Percentiles rank a stretch among this genome's conserved stretches.
Evolutionary conservation across 495 filamentous ascomycete genomes (phyloP).

Genomic region (Tuber magnatum): DNA sequence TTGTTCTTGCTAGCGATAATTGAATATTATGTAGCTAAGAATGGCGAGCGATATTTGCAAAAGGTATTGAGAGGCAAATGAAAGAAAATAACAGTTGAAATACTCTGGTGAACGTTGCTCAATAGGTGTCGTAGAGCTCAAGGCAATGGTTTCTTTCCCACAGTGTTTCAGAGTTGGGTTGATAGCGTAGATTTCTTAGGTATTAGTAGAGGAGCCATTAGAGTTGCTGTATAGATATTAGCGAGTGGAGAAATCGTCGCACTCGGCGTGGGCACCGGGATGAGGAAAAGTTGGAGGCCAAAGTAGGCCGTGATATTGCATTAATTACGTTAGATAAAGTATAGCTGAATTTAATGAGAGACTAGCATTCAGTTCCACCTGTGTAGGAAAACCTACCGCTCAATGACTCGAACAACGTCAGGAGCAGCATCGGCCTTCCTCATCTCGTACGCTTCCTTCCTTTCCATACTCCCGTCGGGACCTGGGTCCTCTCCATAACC

Average conservation of each 20-base stretch:
- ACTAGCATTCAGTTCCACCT: neutral
- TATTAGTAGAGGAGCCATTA: neutral
- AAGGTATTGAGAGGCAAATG: neutral
- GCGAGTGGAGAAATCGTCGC: neutral
- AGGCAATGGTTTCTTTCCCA: neutral
- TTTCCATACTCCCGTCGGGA: slow-evolving; percentile 34
- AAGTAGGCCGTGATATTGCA: neutral
- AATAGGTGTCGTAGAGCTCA: neutral
- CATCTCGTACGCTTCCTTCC: slow-evolving; percentile 55
- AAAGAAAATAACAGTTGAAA: neutral
- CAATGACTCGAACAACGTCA: slow-evolving; percentile 44
- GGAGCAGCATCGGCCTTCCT: slow-evolving; percentile 64
- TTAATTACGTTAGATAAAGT: neutral
- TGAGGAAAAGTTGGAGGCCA: neutral
- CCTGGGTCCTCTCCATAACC: slow-evolving; percentile 65
- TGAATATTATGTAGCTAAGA: neutral
- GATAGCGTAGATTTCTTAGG: neutral
- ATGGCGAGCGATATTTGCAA: neutral
- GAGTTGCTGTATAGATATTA: neutral
- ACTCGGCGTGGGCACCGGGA: neutral
- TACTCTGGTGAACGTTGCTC: neutral
- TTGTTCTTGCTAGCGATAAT: neutral
- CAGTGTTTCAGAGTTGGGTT: neutral
- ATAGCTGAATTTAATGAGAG: neutral
- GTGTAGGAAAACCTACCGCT: neutral